A percentile compares a stretch with the other conserved stretches of the same genome.
phyloP scores from a whole-genome alignment of 1,284 basidiomycete genomes.

The Ustilago sp. region DNA sequence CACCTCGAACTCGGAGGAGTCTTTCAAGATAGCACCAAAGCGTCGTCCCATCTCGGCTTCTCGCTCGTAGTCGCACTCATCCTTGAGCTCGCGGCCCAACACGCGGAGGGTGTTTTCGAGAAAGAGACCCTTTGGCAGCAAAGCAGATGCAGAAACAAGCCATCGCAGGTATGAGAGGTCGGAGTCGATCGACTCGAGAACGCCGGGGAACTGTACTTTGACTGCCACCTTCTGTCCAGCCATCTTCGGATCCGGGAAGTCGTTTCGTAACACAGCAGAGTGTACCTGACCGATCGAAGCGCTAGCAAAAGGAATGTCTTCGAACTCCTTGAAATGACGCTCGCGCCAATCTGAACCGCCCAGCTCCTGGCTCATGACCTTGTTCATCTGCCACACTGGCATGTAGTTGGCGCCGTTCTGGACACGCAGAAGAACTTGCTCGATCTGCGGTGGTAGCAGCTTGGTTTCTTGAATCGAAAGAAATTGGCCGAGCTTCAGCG shows the following conservation, averaged over 20 bases:
- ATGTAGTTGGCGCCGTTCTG: slow-evolving; percentile 98
- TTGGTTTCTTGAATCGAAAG: slow-evolving; percentile 87
- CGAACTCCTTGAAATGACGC: slow-evolving; percentile 79
- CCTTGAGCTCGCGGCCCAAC: slow-evolving; percentile 89
- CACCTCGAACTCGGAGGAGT: slow-evolving; percentile 77
- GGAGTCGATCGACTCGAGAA: slow-evolving; percentile 84
- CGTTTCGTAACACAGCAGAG: slow-evolving; percentile 75
- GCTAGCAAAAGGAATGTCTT: slow-evolving; percentile 89
- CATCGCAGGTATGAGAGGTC: slow-evolving; percentile 89
- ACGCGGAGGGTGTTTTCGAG: slow-evolving; percentile 81
- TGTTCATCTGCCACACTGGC: slow-evolving; percentile 96
- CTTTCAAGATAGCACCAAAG: slow-evolving; percentile 72
- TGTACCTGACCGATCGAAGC: slow-evolving; percentile 99
- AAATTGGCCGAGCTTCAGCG: slow-evolving; percentile 96
- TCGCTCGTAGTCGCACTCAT: slow-evolving; percentile 92
- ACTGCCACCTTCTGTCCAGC: slow-evolving; percentile 76
- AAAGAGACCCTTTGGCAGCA: slow-evolving; percentile 90
- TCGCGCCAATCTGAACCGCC: slow-evolving; percentile 79
- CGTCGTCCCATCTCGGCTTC: slow-evolving; percentile 81
- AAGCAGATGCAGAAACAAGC: slow-evolving; percentile 80
- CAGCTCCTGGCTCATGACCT: slow-evolving; percentile 81
- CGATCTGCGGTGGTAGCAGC: slow-evolving; percentile 83
- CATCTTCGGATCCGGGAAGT: slow-evolving; percentile 47
- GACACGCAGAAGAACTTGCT: slow-evolving; percentile 87
- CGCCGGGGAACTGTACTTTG: slow-evolving; percentile 96